Base-by-base conservation (phyloP, 2,329 filamentous ascomycete genomes). In the Fonsecaea monophora region DNA sequence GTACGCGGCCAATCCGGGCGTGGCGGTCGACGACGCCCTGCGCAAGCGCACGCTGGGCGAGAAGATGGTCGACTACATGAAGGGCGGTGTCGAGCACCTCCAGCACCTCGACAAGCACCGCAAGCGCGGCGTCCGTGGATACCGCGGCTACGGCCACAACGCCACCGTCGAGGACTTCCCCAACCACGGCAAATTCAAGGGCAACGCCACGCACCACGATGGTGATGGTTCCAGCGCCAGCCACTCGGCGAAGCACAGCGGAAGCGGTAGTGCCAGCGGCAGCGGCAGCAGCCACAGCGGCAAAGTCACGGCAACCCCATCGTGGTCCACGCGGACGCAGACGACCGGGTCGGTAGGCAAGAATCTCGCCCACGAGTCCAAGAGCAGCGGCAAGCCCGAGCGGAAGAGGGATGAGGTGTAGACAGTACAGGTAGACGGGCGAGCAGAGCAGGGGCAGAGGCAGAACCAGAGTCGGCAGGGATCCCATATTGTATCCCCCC, bases 11-110 rank as follows among this genome's bases (percentile, higher is more conserved):
- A 67, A 70, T 32, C 68, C 62, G 18, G 56, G 57, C 38, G 45
- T 61, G 5, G 48, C 18, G n/a, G 40, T 70, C 18, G 68, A 69
- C 18, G 67, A 67, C 34, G 62, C 58, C 3, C 65, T 70, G 12
- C 63, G 53, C 48, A 67, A 65, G 45, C 48, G 67, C 30, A 54
- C 56, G 6, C 40, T 60, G 25, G 56, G 45, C 32, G 63, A 62
- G 53, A 53, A 61, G 4, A 61, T 66, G 60, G 64, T 69, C 50
- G 60, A 69, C 25, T 64, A 55, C 48, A 60, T 62, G 62, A 65
- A 69, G 48, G 60, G 50, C 25, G 60, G 40, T 25, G 54, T 15
- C n/a, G 45, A 59, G 18, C 55, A 61, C 45, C 30, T 32, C 55
- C 37, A 30, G 3, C 63, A 66, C 37, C 54, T 64, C 12, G 53